Evolutionary conservation across 2,329 filamentous ascomycete species (phyloP).

Genomic region (Trichophaea hybrida): DNA sequence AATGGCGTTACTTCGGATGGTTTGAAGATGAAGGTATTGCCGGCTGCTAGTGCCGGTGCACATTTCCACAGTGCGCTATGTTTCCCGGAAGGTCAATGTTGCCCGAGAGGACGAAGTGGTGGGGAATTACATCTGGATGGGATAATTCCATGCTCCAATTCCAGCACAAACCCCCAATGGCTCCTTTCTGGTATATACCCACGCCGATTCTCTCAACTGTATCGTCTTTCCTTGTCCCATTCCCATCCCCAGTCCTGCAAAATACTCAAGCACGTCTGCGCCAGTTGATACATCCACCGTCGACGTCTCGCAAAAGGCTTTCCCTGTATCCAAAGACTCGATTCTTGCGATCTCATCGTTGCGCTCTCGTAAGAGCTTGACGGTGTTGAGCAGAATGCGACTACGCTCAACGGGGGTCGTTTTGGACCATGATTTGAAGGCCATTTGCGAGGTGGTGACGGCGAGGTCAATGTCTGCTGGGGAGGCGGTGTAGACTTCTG

Average conservation of each 20-base stretch:
- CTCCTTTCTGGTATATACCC: conserved; percentile 71
- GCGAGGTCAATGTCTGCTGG: conserved; percentile 34
- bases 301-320: conserved; percentile 36
- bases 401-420: conserved; percentile 33
- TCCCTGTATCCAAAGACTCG: conserved; percentile 37
- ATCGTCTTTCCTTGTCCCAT: conserved; percentile 37
- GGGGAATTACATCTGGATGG: conserved; percentile 54
- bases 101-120: not conserved
- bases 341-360: conserved; percentile 35
- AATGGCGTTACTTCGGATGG: conserved; percentile 34
- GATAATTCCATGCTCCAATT: conserved; percentile 87
- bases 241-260: conserved; percentile 51
- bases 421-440: conserved; percentile 36
- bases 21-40: conserved; percentile 32
- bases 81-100: not conserved
- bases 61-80: conserved; percentile 29
- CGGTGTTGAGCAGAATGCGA: conserved; percentile 36
- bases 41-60: conserved; percentile 30
- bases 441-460: conserved; percentile 34
- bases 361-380: conserved; percentile 33
- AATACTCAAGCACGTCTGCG: conserved; percentile 10
- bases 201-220: conserved; percentile 58
- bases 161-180: conserved; percentile 71
- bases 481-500: conserved; percentile 36
- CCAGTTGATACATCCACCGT: conserved; percentile 63